A percentile compares a stretch with the other conserved stretches of the same genome.
These are phyloP conservation scores for Nannochloropsis salina DNA, from an alignment of 108 stramenopile genomes.

Conservation along the genomic window DNA sequence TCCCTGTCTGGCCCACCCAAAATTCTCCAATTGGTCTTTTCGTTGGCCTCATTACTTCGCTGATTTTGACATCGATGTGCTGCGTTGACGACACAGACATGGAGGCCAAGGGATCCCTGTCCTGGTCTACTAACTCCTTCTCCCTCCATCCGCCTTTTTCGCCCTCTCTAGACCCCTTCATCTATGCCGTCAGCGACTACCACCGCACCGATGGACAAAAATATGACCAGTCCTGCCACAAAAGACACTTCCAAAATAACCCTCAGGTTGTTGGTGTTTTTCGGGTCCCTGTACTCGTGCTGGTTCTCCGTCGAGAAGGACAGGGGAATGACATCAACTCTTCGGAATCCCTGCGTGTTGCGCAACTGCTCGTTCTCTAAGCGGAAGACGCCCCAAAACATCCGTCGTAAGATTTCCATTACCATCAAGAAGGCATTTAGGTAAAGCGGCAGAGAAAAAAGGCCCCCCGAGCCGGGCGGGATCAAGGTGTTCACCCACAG, in stretches of 20 bases:
- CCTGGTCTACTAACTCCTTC: too few species aligned
- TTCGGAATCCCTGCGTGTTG: not conserved
- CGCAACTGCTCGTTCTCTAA: constrained; percentile 56
- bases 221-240: not conserved
- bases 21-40: too few species aligned
- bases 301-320: not conserved
- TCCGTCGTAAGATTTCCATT: constrained; percentile 72
- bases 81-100: too few species aligned
- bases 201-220: not conserved
- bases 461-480: constrained; percentile 65
- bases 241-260: constrained; percentile 5
- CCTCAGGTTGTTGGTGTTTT: constrained; percentile 7
- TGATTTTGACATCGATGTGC: too few species aligned
- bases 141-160: too few species aligned
- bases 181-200: not conserved
- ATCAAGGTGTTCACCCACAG: constrained; percentile 79
- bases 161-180: not conserved
- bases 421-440: constrained; percentile 67
- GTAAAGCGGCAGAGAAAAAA: constrained; percentile 72
- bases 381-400: constrained; percentile 82
- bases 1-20: too few species aligned
- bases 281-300: constrained; percentile 1
- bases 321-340: constrained; percentile 2
- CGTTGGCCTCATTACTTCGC: too few species aligned
- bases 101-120: too few species aligned